Evolutionary conservation across 129 eudicot genomes (phyloP), one percentile per base, ranked within the genome.

Genomic region (Silybum marianum): DNA sequence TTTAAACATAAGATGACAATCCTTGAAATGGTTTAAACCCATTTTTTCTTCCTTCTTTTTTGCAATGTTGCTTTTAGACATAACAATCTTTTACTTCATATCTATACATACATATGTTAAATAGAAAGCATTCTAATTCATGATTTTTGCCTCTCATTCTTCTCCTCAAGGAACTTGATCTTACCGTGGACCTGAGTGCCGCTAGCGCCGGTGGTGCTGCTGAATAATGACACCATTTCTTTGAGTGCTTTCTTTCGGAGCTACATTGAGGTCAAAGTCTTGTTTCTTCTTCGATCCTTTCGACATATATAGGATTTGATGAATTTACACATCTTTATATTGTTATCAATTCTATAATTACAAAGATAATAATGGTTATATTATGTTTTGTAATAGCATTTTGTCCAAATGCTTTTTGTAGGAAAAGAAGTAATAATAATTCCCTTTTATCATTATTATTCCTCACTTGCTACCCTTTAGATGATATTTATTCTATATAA

Each of bases 171-270:
- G 95, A 77, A 71, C 91, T 94, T 71, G 92, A 94, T 84, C 90
- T 94, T 44, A 74, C 97, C 0, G 92, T 94, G 85, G 98, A 94
- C 87, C 83, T 94, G 76, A 94, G 88, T 82, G 98, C 92, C 77
- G 98, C 98, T 25, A 88, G 95, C 86, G 97, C 93, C 54, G 69
- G 81, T 38, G 73, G 72, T 69, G 69, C 86, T 82, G 77, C 84
- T 42, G 96, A 74, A 71, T 89, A 83, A 82, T 89, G 80, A 93
- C 65, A 58, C 65, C 65, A 58, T 58, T 58, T 58, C 9, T 58
- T 66, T 18, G 46, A 78, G 48, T n/a, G 48, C 51, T 46, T 32
- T 32, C 9, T 78, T 78, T 28, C 21, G 22, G 62, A 63, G 7
- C 48, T 76, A 60, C 34, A 21, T 10, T 28, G 48, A 28, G 46